Evolutionary conservation across 1,284 basidiomycete species (phyloP).

Genomic region (Austroboletus olivaceoglutinosus): DNA sequence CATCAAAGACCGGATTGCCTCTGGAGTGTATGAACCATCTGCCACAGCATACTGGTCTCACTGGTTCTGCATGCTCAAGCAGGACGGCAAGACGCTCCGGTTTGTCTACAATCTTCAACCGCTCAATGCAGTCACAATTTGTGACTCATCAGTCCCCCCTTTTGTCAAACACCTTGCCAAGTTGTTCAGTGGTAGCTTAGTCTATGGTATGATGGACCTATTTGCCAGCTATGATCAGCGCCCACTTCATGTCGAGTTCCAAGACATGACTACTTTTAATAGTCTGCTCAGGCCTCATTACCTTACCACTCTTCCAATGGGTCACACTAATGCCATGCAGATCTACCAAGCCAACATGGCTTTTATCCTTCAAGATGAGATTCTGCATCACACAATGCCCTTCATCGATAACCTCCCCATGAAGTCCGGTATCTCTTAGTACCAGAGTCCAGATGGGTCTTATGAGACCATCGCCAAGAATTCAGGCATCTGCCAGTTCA

Average conservation of each 20-base stretch:
- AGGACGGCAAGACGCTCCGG: constrained; percentile 19
- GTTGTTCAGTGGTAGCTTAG: constrained; percentile 1
- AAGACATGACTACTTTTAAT: too few species aligned
- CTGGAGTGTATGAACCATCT: constrained; percentile 32
- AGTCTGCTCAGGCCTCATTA: too few species aligned
- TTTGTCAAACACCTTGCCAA: too few species aligned
- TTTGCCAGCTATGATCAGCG: constrained; percentile 12
- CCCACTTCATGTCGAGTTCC: too few species aligned
- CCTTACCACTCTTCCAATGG: too few species aligned
- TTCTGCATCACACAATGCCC: not conserved
- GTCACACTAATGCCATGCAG: too few species aligned
- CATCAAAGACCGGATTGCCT: constrained; percentile 20
- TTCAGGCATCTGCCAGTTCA: constrained; percentile 17
- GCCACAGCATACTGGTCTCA: constrained; percentile 35
- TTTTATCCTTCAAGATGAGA: not conserved
- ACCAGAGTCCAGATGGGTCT: too few species aligned
- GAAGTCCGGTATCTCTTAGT: too few species aligned
- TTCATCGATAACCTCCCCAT: constrained; percentile 1
- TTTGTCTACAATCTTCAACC: constrained; percentile 30
- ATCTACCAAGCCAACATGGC: too few species aligned
- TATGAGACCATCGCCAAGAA: not conserved
- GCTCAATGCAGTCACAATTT: constrained; percentile 30
- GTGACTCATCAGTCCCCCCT: constrained; percentile 11
- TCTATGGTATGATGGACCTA: constrained; percentile 14
- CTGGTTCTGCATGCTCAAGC: constrained; percentile 44